These are phyloP conservation scores for Pisolithus albus DNA, from an alignment of 768 basidiomycete species.

Conservation along the genomic window DNA sequence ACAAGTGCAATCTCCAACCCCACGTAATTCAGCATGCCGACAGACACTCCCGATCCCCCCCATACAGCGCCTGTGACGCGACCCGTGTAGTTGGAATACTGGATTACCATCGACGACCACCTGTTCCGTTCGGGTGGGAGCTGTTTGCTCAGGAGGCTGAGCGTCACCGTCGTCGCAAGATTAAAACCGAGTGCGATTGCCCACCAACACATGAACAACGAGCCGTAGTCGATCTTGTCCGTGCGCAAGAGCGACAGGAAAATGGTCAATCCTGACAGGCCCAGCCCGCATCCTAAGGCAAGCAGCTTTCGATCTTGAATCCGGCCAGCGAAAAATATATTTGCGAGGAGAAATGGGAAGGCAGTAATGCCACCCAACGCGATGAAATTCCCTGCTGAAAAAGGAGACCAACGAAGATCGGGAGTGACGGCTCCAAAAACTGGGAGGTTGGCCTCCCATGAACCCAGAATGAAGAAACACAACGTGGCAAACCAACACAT, in stretches of 20 bases:
- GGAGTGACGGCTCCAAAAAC: conserved; percentile 42
- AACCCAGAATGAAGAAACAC: conserved; percentile 63
- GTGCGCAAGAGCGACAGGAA: conserved; percentile 41
- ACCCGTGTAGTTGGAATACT: conserved; percentile 65
- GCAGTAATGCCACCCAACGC: conserved; percentile 56
- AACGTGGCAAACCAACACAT: conserved; percentile 71
- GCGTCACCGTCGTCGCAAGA: conserved; percentile 60
- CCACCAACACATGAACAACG: conserved; percentile 38
- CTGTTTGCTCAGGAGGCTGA: conserved; percentile 63
- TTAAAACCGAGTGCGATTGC: conserved; percentile 67
- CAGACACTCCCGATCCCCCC: conserved; percentile 51
- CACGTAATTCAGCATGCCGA: conserved; percentile 54
- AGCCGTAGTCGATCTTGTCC: conserved; percentile 38
- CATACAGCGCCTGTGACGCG: conserved; percentile 60
- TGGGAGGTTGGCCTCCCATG: conserved; percentile 65
- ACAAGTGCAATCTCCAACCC: conserved; percentile 56
- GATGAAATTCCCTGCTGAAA: conserved; percentile 62
- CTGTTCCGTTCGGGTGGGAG: conserved; percentile 58
- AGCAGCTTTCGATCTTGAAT: conserved; percentile 58
- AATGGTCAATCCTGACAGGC: conserved; percentile 45
- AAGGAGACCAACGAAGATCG: conserved; percentile 51
- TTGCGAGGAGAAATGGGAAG: conserved; percentile 61
- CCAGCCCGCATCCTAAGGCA: conserved; percentile 44
- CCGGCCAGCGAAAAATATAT: conserved; percentile 49
- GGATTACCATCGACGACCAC: conserved; percentile 49